These are phyloP conservation scores for Aspergillus oerlinghausenensis DNA, from an alignment of 2,329 filamentous ascomycete genomes.

Conservation along the genomic window DNA sequence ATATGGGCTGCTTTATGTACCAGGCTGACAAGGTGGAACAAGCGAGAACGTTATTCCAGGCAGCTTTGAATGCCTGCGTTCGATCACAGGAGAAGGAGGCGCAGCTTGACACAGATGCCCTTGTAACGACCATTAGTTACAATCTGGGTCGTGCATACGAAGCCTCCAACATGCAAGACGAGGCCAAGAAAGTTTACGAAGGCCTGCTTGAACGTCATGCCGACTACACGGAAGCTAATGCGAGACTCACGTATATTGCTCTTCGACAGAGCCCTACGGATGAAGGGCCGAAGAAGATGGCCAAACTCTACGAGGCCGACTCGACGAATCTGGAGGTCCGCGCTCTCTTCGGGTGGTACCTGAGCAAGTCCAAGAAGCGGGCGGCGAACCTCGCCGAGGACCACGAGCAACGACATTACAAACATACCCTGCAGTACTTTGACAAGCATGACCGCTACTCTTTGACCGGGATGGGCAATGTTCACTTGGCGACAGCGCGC, in stretches of 20 bases:
- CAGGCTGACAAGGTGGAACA: conserved; percentile 75
- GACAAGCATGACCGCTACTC: conserved; percentile 99
- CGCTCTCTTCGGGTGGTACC: conserved; percentile 90
- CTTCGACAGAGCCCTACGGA: conserved; percentile 75
- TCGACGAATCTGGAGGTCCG: conserved; percentile 85
- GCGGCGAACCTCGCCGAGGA: conserved; percentile 80
- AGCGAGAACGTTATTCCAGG: conserved; percentile 84
- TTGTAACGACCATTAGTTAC: conserved; percentile 95
- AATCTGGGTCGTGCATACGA: conserved; percentile 94
- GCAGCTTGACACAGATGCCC: conserved; percentile 76
- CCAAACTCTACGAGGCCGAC: conserved; percentile 79
- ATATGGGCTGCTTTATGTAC: conserved; percentile 94
- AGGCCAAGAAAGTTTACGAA: conserved; percentile 85
- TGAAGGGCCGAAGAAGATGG: conserved; percentile 79
- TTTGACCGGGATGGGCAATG: conserved; percentile 92
- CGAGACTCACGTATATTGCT: conserved; percentile 84
- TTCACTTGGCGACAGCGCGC: conserved; percentile 80
- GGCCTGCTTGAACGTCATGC: conserved; percentile 76
- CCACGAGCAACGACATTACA: conserved; percentile 88
- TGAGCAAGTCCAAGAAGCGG: conserved; percentile 82
- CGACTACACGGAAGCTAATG: conserved; percentile 88
- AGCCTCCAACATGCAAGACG: conserved; percentile 70
- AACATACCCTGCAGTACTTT: conserved; percentile 87
- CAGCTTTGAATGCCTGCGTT: conserved; percentile 83
- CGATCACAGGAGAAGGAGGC: conserved; percentile 72